Conservation (phyloP, 345 rosid genomes). For the Melaleuca alternifolia region DNA sequence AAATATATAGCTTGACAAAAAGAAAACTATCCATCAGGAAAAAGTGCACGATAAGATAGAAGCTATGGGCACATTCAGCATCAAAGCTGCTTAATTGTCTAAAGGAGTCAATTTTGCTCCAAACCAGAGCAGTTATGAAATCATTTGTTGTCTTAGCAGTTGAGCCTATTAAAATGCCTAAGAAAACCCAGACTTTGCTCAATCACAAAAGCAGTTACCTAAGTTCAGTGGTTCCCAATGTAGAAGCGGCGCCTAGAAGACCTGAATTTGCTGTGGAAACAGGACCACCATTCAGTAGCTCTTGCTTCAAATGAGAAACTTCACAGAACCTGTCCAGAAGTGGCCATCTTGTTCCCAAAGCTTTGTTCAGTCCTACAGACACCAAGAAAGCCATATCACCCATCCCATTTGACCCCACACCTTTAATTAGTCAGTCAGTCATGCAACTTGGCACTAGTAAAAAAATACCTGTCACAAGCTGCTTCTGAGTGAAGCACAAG, state of each 20-base stretch:
- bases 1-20: neutral
- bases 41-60: neutral
- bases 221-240: conserved; percentile 21
- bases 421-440: neutral
- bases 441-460: neutral
- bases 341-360: conserved; percentile 23
- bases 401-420: neutral
- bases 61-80: neutral
- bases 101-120: neutral
- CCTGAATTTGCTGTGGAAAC: conserved; percentile 10
- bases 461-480: neutral
- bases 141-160: neutral
- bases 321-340: conserved; percentile 23
- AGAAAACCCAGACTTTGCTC: neutral
- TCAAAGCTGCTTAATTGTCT: neutral
- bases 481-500: neutral
- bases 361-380: neutral
- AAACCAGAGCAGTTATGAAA: neutral
- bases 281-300: conserved; percentile 4
- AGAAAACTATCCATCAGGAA: neutral
- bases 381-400: neutral
- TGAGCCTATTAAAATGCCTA: neutral
- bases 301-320: conserved; percentile 31
- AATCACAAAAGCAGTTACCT: conserved; percentile 14
- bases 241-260: conserved; percentile 22